phyloP scores from a whole-genome alignment of 306 rosid genomes.

The Cajanus cajan region DNA sequence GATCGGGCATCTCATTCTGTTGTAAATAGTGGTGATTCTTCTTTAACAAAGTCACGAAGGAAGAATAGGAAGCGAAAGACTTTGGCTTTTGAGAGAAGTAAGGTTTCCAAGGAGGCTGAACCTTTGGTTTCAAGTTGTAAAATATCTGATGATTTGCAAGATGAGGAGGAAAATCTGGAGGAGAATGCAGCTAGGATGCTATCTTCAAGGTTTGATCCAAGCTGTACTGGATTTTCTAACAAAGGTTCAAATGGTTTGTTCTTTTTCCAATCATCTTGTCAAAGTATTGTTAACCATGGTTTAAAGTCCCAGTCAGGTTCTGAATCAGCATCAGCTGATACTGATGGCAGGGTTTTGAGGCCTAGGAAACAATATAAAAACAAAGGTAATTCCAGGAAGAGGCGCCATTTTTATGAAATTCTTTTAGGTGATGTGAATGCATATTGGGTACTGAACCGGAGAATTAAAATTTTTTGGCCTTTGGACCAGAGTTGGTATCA shows the following conservation, averaged over 20 bases:
- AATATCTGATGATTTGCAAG: slow-evolving; percentile 47
- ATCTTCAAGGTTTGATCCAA: slow-evolving; percentile 97
- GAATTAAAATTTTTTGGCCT: slow-evolving; percentile 94
- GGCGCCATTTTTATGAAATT: slow-evolving; percentile 93
- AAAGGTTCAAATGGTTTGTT: slow-evolving; percentile 52
- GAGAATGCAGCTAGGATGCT: slow-evolving; percentile 98
- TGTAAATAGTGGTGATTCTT: slow-evolving; percentile 54
- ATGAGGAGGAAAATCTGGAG: slow-evolving; percentile 93
- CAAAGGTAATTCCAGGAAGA: slow-evolving; percentile 60
- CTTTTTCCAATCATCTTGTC: slow-evolving; percentile 50
- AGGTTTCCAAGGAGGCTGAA: slow-evolving; percentile 45
- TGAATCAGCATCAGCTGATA: slow-evolving; percentile 68
- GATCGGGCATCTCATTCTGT: slow-evolving; percentile 41
- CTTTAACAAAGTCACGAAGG: slow-evolving; percentile 48
- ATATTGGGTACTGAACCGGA: slow-evolving; percentile 68
- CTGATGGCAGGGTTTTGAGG: slow-evolving; percentile 72
- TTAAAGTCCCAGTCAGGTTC: slow-evolving; percentile 58
- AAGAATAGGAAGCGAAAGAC: slow-evolving; percentile 50
- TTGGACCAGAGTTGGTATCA: slow-evolving; percentile 93
- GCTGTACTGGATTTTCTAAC: slow-evolving; percentile 80
- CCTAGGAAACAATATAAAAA: slow-evolving; percentile 72
- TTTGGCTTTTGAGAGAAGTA: slow-evolving; percentile 38
- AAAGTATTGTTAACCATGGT: slow-evolving; percentile 45
- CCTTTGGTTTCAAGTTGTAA: slow-evolving; percentile 43
- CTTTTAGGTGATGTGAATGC: slow-evolving; percentile 62